These are phyloP conservation scores for Lasiodiplodia citricola DNA, from an alignment of 2,329 filamentous ascomycete genomes.

Conservation along the genomic window DNA sequence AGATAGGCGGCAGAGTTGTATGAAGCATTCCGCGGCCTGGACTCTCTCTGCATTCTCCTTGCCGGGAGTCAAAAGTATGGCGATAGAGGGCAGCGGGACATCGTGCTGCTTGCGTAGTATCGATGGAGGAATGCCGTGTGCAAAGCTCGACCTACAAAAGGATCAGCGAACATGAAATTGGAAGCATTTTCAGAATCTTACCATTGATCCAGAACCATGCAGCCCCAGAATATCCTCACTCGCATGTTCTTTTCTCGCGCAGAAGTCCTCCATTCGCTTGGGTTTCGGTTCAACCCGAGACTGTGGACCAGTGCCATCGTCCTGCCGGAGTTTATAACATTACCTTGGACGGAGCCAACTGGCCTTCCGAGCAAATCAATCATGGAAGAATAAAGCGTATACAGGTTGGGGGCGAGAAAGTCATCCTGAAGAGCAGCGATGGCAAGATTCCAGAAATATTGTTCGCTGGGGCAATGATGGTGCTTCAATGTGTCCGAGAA, in stretches of 20 bases:
- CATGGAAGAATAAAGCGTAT: constrained; percentile 46
- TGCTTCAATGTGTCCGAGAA: constrained; percentile 43
- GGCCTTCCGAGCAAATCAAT: constrained; percentile 50
- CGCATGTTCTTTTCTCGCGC: constrained; percentile 57
- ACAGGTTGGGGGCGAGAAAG: constrained; percentile 48
- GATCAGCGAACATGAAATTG: neutral
- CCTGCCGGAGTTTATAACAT: constrained; percentile 60
- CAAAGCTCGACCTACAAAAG: constrained; percentile 53
- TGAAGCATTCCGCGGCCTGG: constrained; percentile 57
- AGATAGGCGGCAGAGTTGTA: constrained; percentile 58
- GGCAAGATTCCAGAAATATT: constrained; percentile 50
- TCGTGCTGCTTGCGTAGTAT: constrained; percentile 61
- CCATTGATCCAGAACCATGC: constrained; percentile 62
- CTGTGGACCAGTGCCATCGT: constrained; percentile 61
- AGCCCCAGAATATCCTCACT: constrained; percentile 62
- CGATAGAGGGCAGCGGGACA: constrained; percentile 58
- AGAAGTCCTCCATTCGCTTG: constrained; percentile 58
- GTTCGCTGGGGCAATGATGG: constrained; percentile 44
- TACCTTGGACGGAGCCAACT: constrained; percentile 49
- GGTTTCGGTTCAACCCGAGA: constrained; percentile 61
- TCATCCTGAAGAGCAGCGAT: constrained; percentile 50
- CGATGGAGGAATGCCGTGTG: constrained; percentile 61
- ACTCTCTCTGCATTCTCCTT: constrained; percentile 46
- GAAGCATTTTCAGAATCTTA: constrained; percentile 34
- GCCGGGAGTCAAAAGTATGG: constrained; percentile 42